phyloP scores from a whole-genome alignment of 805 yeast genomes.

The Wickerhamiella dianesei region DNA sequence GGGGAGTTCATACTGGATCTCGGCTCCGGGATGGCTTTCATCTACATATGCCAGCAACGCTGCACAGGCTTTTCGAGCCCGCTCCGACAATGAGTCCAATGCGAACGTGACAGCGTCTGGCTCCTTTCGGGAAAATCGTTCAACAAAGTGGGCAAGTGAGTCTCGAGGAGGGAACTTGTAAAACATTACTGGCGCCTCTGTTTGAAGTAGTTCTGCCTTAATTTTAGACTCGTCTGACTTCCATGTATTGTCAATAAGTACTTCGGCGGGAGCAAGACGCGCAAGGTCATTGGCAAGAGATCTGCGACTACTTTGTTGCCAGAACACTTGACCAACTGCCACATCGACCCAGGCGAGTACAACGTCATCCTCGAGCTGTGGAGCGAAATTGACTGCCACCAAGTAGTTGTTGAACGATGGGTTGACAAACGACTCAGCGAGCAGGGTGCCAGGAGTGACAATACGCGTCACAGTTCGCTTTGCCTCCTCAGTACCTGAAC shows the following conservation, averaged over 20 bases:
- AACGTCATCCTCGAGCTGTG: constrained; percentile 25
- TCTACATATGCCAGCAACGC: constrained; percentile 53
- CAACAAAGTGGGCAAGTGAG: constrained; percentile 27
- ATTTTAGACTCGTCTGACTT: constrained; percentile 30
- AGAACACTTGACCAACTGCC: constrained; percentile 60
- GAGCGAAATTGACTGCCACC: constrained; percentile 35
- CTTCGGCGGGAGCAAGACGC: constrained; percentile 70
- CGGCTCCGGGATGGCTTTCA: constrained; percentile 57
- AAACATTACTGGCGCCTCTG: not conserved
- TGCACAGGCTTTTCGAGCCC: constrained; percentile 47
- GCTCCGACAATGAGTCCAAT: constrained; percentile 14
- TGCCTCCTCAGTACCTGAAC: constrained; percentile 23
- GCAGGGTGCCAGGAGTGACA: constrained; percentile 83
- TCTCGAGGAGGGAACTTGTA: constrained; percentile 32
- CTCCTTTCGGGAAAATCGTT: constrained; percentile 29
- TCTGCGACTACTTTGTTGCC: constrained; percentile 46
- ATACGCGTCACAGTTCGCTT: constrained; percentile 62
- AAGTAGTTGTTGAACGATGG: constrained; percentile 58
- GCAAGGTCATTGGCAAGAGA: constrained; percentile 59
- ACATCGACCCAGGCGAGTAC: constrained; percentile 86
- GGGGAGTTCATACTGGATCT: constrained; percentile 56
- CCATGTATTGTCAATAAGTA: constrained; percentile 46
- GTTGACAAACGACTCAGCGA: constrained; percentile 75
- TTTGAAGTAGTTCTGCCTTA: not conserved
- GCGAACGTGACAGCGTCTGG: constrained; percentile 10